These are phyloP conservation scores for Beta macrorhiza DNA, from an alignment of 179 eudicot genomes.

Conservation along the genomic window DNA sequence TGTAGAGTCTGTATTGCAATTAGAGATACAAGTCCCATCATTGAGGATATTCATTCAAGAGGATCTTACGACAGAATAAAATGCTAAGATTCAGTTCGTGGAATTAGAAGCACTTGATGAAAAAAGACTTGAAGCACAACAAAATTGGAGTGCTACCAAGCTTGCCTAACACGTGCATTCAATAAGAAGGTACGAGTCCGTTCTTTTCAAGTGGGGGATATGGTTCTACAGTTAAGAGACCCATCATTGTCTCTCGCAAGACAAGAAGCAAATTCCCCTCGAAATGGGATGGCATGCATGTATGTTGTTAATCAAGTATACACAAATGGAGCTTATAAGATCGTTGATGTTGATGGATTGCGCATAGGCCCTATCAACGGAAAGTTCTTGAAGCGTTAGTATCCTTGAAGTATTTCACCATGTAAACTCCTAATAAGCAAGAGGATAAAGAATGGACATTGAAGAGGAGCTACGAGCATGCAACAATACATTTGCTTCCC, in stretches of 20 bases:
- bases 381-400: not conserved
- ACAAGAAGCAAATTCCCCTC: not conserved
- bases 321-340: slow-evolving; percentile 1
- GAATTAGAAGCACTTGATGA: too few species aligned
- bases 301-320: not conserved
- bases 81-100: too few species aligned
- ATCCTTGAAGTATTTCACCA: not conserved
- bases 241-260: slow-evolving; percentile 6
- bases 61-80: too few species aligned
- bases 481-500: too few species aligned
- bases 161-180: not conserved
- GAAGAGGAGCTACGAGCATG: too few species aligned
- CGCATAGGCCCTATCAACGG: slow-evolving; percentile 8
- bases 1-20: too few species aligned
- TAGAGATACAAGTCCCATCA: too few species aligned
- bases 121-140: too few species aligned
- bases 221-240: not conserved
- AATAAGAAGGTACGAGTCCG: not conserved
- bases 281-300: not conserved
- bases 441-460: not conserved
- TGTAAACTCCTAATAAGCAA: not conserved
- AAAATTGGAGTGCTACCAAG: too few species aligned
- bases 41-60: too few species aligned
- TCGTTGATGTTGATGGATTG: not conserved
- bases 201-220: not conserved